Evolutionary conservation across 805 yeast species (phyloP).

Genomic region (Lipomyces starkeyi): DNA sequence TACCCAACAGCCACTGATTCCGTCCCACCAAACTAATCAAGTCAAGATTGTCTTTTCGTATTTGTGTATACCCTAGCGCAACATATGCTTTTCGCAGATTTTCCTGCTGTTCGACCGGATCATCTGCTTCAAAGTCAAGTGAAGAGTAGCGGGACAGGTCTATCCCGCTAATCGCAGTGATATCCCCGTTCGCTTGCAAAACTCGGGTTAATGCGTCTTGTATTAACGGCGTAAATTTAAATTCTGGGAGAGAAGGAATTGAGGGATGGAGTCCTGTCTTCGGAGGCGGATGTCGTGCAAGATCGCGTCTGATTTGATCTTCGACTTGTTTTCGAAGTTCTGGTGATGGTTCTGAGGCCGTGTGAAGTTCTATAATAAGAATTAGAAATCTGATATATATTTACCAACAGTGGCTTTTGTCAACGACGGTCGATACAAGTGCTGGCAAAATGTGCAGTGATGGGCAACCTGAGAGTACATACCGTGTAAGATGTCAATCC

Average conservation of each 20-base stretch:
- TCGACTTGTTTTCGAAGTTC: slow-evolving; percentile 26
- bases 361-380: slow-evolving; percentile 25
- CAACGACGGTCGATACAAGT: background rate
- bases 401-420: background rate
- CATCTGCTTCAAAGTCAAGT: slow-evolving; percentile 35
- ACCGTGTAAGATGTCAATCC: slow-evolving; percentile 31
- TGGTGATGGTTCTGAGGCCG: slow-evolving; percentile 32
- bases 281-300: slow-evolving; percentile 30
- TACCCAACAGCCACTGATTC: slow-evolving; percentile 45
- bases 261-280: slow-evolving; percentile 22
- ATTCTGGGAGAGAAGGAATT: slow-evolving; percentile 12
- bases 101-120: slow-evolving; percentile 26
- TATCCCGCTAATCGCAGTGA: slow-evolving; percentile 33
- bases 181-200: slow-evolving; percentile 11
- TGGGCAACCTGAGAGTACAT: slow-evolving; percentile 30
- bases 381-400: background rate
- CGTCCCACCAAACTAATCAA: slow-evolving; percentile 41
- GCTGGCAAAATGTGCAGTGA: background rate
- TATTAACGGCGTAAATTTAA: slow-evolving; percentile 13
- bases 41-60: slow-evolving; percentile 42
- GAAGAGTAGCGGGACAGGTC: slow-evolving; percentile 41
- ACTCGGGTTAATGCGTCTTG: slow-evolving; percentile 22
- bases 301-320: slow-evolving; percentile 19
- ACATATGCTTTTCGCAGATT: slow-evolving; percentile 38
- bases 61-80: slow-evolving; percentile 41